These are phyloP conservation scores for Chaetomiaceae sp. DNA, from an alignment of 2,329 filamentous ascomycete genomes.

Conservation along the genomic window DNA sequence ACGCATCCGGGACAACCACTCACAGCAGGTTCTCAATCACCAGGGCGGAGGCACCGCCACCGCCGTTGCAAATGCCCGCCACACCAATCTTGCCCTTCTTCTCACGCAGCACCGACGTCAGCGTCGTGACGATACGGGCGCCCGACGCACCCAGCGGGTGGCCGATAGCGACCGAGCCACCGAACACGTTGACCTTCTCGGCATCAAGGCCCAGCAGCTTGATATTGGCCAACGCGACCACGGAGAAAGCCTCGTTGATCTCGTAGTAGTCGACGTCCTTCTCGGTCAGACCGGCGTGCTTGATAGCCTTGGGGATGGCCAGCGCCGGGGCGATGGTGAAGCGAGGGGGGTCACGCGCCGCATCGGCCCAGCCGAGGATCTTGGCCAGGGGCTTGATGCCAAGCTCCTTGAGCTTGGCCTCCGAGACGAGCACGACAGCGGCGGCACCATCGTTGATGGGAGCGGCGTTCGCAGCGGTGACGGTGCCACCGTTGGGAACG, in stretches of 20 bases:
- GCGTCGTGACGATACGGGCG: slow-evolving; percentile 84
- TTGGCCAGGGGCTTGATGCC: slow-evolving; percentile 88
- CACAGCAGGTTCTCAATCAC: slow-evolving; percentile 74
- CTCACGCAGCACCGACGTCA: slow-evolving; percentile 82
- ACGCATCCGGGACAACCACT: slow-evolving; percentile 24
- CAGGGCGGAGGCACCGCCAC: slow-evolving; percentile 88
- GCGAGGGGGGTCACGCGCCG: slow-evolving; percentile 83
- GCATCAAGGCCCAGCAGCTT: slow-evolving; percentile 76
- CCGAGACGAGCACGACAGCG: slow-evolving; percentile 87
- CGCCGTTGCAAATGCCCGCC: slow-evolving; percentile 96
- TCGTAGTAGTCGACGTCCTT: slow-evolving; percentile 87
- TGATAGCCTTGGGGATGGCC: slow-evolving; percentile 94
- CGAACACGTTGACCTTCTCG: slow-evolving; percentile 91
- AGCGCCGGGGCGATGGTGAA: slow-evolving; percentile 93
- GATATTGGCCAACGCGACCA: slow-evolving; percentile 92
- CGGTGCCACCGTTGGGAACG: slow-evolving; percentile 73
- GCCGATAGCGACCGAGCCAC: slow-evolving; percentile 91
- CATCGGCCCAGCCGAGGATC: slow-evolving; percentile 96
- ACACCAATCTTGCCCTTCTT: slow-evolving; percentile 92
- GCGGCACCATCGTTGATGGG: slow-evolving; percentile 93
- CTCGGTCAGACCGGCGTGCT: slow-evolving; percentile 79
- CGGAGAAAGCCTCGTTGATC: slow-evolving; percentile 99
- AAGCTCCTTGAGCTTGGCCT: slow-evolving; percentile 89
- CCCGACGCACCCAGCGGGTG: slow-evolving; percentile 93
- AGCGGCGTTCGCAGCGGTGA: slow-evolving; percentile 94